These are phyloP conservation scores for Gossypium arboreum DNA, from an alignment of 345 rosid genomes.

Conservation along the genomic window DNA sequence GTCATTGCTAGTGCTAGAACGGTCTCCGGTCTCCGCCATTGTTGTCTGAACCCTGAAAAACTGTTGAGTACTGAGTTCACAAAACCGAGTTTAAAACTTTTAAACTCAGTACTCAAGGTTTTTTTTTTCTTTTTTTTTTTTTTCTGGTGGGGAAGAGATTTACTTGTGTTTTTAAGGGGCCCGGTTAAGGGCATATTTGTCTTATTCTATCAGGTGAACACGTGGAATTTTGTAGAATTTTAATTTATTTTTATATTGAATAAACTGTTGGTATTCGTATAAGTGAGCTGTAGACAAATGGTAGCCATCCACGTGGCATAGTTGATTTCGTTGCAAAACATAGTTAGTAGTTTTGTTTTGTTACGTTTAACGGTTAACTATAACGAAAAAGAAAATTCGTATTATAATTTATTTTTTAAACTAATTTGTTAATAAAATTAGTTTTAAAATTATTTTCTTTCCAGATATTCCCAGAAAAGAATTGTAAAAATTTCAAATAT, in stretches of 20 bases:
- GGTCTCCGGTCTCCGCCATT: conserved; percentile 6
- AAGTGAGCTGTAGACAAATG: background rate
- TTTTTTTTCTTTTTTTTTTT: background rate
- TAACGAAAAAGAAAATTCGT: too few relatives aligned
- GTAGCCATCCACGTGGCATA: conserved; percentile 8
- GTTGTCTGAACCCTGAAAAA: background rate
- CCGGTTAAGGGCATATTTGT: background rate
- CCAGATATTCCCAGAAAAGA: too few relatives aligned
- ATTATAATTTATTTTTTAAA: too few relatives aligned
- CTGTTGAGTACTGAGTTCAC: background rate
- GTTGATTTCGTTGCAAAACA: too few relatives aligned
- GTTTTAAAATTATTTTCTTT: too few relatives aligned
- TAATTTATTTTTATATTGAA: background rate
- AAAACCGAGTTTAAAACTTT: background rate
- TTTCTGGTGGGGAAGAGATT: background rate
- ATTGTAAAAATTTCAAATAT: too few relatives aligned
- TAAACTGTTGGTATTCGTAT: background rate
- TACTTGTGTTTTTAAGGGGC: too few relatives aligned
- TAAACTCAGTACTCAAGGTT: background rate
- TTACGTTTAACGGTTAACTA: background rate
- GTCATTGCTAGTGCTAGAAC: background rate
- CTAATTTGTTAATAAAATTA: too few relatives aligned
- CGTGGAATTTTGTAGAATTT: background rate
- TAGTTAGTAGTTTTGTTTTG: background rate
- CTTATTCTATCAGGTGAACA: background rate